A percentile compares a stretch with the other conserved stretches of the same genome.
These are phyloP conservation scores for Peronospora farinosa DNA, from an alignment of 352 stramenopile species.

Conservation along the genomic window DNA sequence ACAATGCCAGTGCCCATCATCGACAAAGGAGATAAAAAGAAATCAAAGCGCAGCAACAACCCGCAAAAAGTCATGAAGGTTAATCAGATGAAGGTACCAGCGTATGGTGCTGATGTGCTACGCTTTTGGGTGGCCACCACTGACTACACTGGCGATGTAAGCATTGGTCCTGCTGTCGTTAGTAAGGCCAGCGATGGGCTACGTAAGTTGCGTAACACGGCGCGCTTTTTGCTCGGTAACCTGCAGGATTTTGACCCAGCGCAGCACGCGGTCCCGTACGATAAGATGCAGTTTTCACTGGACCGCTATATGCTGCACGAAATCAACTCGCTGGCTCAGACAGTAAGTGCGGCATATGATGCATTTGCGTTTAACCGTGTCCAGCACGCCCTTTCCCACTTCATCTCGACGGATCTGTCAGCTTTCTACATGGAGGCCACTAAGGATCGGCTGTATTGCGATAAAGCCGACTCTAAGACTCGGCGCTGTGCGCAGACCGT, in stretches of 20 bases:
- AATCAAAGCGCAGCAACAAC: constrained; percentile 64
- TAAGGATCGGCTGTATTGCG: constrained; percentile 97
- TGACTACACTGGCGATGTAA: constrained; percentile 96
- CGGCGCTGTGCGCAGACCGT: constrained; percentile 87
- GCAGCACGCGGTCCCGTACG: constrained; percentile 76
- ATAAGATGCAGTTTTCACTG: constrained; percentile 76
- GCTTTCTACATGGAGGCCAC: constrained; percentile 97
- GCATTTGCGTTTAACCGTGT: constrained; percentile 88
- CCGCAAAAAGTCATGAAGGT: constrained; percentile 63
- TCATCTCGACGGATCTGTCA: constrained; percentile 92
- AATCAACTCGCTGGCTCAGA: constrained; percentile 70
- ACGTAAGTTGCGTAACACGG: constrained; percentile 93
- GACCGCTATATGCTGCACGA: constrained; percentile 96
- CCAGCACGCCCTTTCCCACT: constrained; percentile 89
- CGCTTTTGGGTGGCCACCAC: constrained; percentile 96
- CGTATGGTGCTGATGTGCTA: constrained; percentile 95
- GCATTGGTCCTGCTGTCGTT: constrained; percentile 90
- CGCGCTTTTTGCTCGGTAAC: constrained; percentile 95
- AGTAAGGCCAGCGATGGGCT: constrained; percentile 73
- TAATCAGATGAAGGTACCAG: constrained; percentile 61
- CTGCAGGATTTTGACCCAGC: constrained; percentile 90
- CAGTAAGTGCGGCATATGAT: constrained; percentile 84
- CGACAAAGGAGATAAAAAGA: constrained; percentile 32
- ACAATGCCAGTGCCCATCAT: constrained; percentile 29
- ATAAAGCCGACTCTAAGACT: constrained; percentile 68